A percentile compares a stretch with the other conserved stretches of the same genome.
Evolutionary conservation across 2,329 filamentous ascomycete species (phyloP).

Genomic region (Fusarium sp.): DNA sequence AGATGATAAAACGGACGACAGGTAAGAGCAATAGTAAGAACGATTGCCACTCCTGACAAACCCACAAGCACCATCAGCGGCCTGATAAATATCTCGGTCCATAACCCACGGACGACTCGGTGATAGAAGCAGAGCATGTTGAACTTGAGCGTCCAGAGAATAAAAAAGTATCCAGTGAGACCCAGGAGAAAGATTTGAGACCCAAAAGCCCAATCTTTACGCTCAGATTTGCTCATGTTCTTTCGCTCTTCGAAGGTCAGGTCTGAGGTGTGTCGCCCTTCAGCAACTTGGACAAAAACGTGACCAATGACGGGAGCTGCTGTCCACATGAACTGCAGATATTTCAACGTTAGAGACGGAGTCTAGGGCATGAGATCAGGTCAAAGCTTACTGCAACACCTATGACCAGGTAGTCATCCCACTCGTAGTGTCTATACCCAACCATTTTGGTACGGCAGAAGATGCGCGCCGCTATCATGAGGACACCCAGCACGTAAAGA

Average conservation of each 20-base stretch:
- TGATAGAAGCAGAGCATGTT: slow-evolving; percentile 55
- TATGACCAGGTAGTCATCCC: slow-evolving; percentile 48
- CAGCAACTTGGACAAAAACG: slow-evolving; percentile 42
- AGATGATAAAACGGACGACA: slow-evolving; percentile 48
- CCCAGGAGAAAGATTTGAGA: slow-evolving; percentile 51
- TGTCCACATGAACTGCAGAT: slow-evolving; percentile 29
- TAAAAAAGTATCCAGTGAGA: slow-evolving; percentile 46
- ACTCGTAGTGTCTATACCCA: slow-evolving; percentile 44
- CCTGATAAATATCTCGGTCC: slow-evolving; percentile 49
- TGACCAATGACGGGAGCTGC: slow-evolving; percentile 34
- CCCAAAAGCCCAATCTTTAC: slow-evolving; percentile 43
- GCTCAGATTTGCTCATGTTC: slow-evolving; percentile 43
- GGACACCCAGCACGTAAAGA: slow-evolving; percentile 47
- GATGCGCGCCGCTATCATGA: slow-evolving; percentile 45
- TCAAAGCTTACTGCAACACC: slow-evolving; percentile 9
- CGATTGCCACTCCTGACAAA: slow-evolving; percentile 39
- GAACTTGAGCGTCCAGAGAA: slow-evolving; percentile 54
- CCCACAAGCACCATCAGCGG: slow-evolving; percentile 47
- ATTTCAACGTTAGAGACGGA: accelerated
- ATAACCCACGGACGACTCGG: slow-evolving; percentile 48
- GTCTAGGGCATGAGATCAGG: accelerated
- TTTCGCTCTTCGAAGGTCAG: slow-evolving; percentile 46
- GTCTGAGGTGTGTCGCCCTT: slow-evolving; percentile 44
- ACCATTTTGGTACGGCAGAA: slow-evolving; percentile 48
- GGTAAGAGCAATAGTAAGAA: slow-evolving; percentile 41